A percentile compares a stretch with the other conserved stretches of the same genome.
Conservation (phyloP, 305 asterid genomes). For the Fraxinus sp. region DNA sequence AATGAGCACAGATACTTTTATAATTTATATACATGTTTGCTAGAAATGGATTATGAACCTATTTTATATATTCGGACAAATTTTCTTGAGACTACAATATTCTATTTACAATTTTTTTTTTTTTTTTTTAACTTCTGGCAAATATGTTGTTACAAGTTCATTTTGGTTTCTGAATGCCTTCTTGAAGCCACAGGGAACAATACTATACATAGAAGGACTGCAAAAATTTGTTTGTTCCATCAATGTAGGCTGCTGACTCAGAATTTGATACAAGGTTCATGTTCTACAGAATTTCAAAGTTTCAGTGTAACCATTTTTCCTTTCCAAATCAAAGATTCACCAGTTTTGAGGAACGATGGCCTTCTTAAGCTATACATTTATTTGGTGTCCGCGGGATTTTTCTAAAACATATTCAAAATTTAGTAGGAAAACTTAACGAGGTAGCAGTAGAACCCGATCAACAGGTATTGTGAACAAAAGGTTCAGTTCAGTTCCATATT, state of each 20-base stretch:
- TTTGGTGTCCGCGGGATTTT: not conserved
- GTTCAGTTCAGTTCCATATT: not conserved
- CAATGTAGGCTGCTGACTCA: not conserved
- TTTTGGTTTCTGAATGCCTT: not conserved
- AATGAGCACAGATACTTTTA: not conserved
- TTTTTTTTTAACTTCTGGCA: not conserved
- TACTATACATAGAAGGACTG: not conserved
- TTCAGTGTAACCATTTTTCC: not conserved
- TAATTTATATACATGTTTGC: not conserved
- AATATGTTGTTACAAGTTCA: not conserved
- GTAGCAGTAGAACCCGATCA: not conserved
- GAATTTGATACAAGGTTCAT: not conserved
- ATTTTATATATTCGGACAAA: not conserved
- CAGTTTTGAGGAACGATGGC: not conserved
- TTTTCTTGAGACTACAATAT: not conserved
- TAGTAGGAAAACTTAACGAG: not conserved
- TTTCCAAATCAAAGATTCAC: not conserved
- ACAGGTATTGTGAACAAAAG: not conserved
- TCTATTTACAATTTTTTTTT: not conserved
- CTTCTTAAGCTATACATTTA: not conserved
- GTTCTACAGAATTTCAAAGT: not conserved
- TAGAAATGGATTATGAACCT: not conserved
- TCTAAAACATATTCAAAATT: not conserved
- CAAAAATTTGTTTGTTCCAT: not conserved
- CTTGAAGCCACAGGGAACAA: not conserved